A percentile compares a stretch with the other conserved stretches of the same genome.
Evolutionary conservation across 768 basidiomycete species (phyloP).

Genomic region (Collybia sordida): DNA sequence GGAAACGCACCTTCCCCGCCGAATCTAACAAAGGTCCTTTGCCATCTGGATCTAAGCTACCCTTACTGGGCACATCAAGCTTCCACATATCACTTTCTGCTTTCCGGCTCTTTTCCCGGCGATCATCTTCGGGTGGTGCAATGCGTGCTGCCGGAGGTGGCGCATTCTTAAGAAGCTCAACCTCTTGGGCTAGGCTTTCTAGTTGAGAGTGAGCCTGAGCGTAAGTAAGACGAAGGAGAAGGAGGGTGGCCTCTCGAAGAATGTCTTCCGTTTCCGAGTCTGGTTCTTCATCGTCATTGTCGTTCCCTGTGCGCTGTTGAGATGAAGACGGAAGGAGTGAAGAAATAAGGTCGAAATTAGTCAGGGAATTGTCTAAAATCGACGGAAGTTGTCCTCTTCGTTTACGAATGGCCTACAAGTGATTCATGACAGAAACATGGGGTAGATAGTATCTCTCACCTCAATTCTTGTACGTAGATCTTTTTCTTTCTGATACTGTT

Average conservation of each 20-base stretch:
- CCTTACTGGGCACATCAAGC: conserved; percentile 54
- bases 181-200: conserved; percentile 69
- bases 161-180: conserved; percentile 61
- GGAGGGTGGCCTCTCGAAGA: conserved; percentile 63
- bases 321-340: conserved; percentile 52
- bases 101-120: conserved; percentile 35
- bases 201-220: conserved; percentile 68
- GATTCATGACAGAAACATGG: neutral
- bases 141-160: conserved; percentile 38
- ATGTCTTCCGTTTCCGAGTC: conserved; percentile 64
- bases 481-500: conserved; percentile 86
- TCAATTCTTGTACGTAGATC: conserved; percentile 71
- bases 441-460: conserved; percentile 35
- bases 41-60: conserved; percentile 40
- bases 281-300: conserved; percentile 39
- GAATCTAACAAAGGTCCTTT: conserved; percentile 72
- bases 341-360: conserved; percentile 62
- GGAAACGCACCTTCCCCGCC: conserved; percentile 63
- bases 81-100: conserved; percentile 66
- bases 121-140: conserved; percentile 32
- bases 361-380: conserved; percentile 28
- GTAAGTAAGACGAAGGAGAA: conserved; percentile 74
- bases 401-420: conserved; percentile 51
- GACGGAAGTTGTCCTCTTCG: conserved; percentile 42
- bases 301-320: conserved; percentile 8